Conservation (phyloP, 2,329 filamentous ascomycete genomes). For the Hymenoscyphus fructigenus region DNA sequence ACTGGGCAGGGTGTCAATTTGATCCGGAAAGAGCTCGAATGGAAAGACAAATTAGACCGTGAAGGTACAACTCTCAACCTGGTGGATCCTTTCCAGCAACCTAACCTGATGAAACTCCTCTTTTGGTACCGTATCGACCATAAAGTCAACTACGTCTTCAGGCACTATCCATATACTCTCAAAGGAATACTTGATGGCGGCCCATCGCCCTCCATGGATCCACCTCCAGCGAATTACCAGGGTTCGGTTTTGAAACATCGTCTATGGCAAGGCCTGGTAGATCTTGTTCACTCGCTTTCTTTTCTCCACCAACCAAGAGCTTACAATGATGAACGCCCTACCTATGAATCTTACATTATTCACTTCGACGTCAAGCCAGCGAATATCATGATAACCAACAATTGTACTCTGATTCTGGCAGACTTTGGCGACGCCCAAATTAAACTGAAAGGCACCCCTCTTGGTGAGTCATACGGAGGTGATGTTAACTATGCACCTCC, state of each 20-base stretch:
- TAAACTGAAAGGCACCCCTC: slow-evolving; percentile 6
- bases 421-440: slow-evolving; percentile 11
- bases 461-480: not conserved
- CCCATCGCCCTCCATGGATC: no score
- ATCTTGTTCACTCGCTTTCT: not conserved
- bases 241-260: slow-evolving; percentile 1
- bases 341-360: not conserved
- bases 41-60: no score
- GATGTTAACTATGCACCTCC: slow-evolving; percentile 2
- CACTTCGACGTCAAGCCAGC: slow-evolving; percentile 18
- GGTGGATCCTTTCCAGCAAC: no score
- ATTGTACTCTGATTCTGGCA: slow-evolving; percentile 10
- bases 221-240: not conserved
- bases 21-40: no score
- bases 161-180: no score
- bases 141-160: no score
- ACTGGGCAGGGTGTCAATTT: no score
- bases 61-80: no score
- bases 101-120: no score
- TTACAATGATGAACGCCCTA: not conserved
- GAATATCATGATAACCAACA: slow-evolving; percentile 12
- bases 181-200: no score
- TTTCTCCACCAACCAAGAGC: not conserved
- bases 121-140: no score
- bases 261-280: not conserved